Evolutionary conservation across 2,329 filamentous ascomycete genomes (phyloP), one percentile per base, ranked within the genome.

Genomic region (Sarocladium brachiariae): DNA sequence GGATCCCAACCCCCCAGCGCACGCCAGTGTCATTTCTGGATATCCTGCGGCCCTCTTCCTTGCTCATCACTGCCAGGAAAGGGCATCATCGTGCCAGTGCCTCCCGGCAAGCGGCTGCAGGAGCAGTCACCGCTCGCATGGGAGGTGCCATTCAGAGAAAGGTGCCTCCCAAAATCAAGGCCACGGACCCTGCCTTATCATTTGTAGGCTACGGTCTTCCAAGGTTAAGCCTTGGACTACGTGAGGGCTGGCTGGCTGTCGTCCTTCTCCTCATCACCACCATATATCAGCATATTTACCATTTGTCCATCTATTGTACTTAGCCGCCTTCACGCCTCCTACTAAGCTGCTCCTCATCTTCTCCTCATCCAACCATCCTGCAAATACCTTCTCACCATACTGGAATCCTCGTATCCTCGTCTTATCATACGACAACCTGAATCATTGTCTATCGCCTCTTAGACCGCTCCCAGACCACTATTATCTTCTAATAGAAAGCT

Each of bases 71-170:
- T 39, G 37, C 16, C 37, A 11, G n/a, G 16, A n/a, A 13, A 19
- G 27, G 27, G 27, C 27, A 13, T 16, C 43, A 13, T 33, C 25
- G 43, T n/a, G 10, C 3, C 19, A 25, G 43, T 25, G 27, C 13
- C 27, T 13, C 24, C 25, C 25, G 24, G 43, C 27, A 47, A n/a
- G n/a, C n/a, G 21, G 10, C 24, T 43, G 39, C 39, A 14, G 27
- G 21, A 23, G 43, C 43, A 47, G 43, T 19, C 43, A 47, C 43
- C 43, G 14, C 43, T 30, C 25, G 21, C 43, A 25, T 31, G n/a
- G 25, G 33, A 31, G 43, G 33, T 47, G 43, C 43, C 43, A 47
- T 47, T 47, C 43, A 18, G 25, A 47, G 43, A 13, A 47, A 47
- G 27, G 43, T 25, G 43, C 43, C 11, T 19, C 43, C 25, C 11